Conservation (phyloP, 805 yeast species). For the Lipomyces orientalis region DNA sequence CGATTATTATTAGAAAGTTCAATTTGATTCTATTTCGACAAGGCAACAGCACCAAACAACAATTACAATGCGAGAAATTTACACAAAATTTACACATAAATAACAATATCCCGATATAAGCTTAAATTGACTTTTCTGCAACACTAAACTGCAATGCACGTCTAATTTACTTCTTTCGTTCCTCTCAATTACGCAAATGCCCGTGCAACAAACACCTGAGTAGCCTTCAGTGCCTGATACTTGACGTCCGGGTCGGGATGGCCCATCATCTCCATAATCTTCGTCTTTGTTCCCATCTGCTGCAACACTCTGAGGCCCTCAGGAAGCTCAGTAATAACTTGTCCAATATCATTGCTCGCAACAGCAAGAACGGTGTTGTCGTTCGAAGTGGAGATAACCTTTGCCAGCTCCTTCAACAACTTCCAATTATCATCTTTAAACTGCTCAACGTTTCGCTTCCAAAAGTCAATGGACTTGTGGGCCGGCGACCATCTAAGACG, state of each 20-base stretch:
- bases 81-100: neutral
- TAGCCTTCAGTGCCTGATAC: constrained; percentile 92
- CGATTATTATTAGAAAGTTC: neutral
- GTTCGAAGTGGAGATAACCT: constrained; percentile 42
- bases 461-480: constrained; percentile 84
- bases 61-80: neutral
- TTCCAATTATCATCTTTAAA: constrained; percentile 83
- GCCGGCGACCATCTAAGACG: constrained; percentile 89
- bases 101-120: neutral
- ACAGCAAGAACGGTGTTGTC: constrained; percentile 56
- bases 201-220: constrained; percentile 91
- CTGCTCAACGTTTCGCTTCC: constrained; percentile 78
- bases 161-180: neutral
- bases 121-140: neutral
- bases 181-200: constrained; percentile 49
- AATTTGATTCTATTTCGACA: neutral
- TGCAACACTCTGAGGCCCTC: constrained; percentile 62
- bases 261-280: constrained; percentile 83
- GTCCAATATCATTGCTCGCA: constrained; percentile 69
- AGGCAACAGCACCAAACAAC: neutral
- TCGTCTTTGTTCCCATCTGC: constrained; percentile 68
- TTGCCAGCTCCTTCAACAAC: constrained; percentile 65
- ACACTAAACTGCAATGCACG: neutral
- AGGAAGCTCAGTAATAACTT: constrained; percentile 64
- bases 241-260: constrained; percentile 84